These are phyloP conservation scores for Rutidosis leptorrhynchoides DNA, from an alignment of 129 eudicot genomes.

Conservation along the genomic window DNA sequence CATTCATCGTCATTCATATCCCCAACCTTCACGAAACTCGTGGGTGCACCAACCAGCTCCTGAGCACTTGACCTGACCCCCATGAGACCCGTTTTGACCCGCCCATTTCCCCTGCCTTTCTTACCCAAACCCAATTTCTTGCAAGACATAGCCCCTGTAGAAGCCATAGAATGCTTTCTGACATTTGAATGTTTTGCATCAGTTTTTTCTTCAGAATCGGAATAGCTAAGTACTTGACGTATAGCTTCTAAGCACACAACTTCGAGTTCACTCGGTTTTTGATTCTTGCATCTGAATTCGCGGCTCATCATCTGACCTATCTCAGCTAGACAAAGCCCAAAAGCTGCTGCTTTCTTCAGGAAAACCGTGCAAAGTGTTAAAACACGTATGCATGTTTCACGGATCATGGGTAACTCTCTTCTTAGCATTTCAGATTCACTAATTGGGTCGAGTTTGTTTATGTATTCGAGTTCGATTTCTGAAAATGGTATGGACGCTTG, in stretches of 20 bases:
- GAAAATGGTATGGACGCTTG: constrained; percentile 72
- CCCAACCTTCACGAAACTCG: constrained; percentile 49
- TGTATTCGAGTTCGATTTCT: constrained; percentile 56
- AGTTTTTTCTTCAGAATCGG: constrained; percentile 17
- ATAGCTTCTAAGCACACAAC: constrained; percentile 51
- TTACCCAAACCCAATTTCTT: constrained; percentile 33
- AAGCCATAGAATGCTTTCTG: constrained; percentile 22
- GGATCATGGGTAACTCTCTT: constrained; percentile 63
- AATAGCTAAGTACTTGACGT: constrained; percentile 18
- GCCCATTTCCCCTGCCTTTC: constrained; percentile 26
- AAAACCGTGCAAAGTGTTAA: constrained; percentile 51
- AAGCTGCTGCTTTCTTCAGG: constrained; percentile 55
- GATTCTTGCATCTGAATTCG: constrained; percentile 44
- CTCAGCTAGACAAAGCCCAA: constrained; percentile 62
- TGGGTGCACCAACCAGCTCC: constrained; percentile 32
- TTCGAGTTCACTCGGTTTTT: constrained; percentile 72
- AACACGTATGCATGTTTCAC: constrained; percentile 66
- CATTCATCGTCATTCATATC: constrained; percentile 54
- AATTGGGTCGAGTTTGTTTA: constrained; percentile 44
- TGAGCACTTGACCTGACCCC: constrained; percentile 42
- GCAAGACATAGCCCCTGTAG: constrained; percentile 15
- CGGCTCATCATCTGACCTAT: constrained; percentile 80
- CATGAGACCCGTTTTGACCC: constrained; percentile 21
- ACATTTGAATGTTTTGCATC: constrained; percentile 12
- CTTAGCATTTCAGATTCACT: constrained; percentile 58